Conservation (phyloP, 495 filamentous ascomycete genomes). For the Xylaria telfairii region DNA sequence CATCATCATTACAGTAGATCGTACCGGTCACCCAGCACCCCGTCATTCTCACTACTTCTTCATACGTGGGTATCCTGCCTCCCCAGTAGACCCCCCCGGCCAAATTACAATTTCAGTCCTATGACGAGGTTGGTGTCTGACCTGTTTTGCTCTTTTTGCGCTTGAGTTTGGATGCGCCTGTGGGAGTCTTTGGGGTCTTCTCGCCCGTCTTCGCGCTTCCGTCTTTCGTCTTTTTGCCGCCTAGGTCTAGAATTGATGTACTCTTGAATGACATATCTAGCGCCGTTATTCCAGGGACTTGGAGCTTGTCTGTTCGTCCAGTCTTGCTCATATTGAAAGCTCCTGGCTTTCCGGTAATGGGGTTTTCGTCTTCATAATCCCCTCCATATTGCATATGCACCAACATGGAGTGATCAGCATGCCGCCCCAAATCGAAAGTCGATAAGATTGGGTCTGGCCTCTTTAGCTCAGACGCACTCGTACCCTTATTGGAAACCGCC, state of each 20-base stretch:
- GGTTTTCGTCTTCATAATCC: slow-evolving; percentile 93
- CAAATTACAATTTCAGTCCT: not conserved
- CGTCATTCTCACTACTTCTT: not conserved
- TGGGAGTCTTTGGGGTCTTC: slow-evolving; percentile 59
- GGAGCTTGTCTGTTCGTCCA: slow-evolving; percentile 53
- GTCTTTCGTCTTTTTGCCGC: slow-evolving; percentile 45
- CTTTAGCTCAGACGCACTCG: not conserved
- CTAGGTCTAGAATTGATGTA: slow-evolving; percentile 32
- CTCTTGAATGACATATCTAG: slow-evolving; percentile 49
- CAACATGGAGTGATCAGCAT: slow-evolving; percentile 70
- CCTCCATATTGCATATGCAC: slow-evolving; percentile 69
- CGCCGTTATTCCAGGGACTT: slow-evolving; percentile 32
- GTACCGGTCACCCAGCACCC: not conserved
- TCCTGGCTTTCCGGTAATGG: slow-evolving; percentile 83
- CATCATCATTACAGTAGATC: not conserved
- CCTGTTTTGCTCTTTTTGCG: slow-evolving; percentile 64
- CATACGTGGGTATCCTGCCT: not conserved
- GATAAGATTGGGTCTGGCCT: slow-evolving; percentile 38
- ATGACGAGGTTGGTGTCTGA: slow-evolving; percentile 37
- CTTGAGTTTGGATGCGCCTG: slow-evolving; percentile 53
- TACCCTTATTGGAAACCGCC: slow-evolving; percentile 39
- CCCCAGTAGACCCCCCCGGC: not conserved
- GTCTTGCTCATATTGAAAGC: slow-evolving; percentile 78
- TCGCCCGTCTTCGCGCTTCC: slow-evolving; percentile 36
- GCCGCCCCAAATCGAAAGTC: slow-evolving; percentile 46